These are phyloP conservation scores for Corymbia maculata DNA, from an alignment of 345 rosid species.

Conservation along the genomic window DNA sequence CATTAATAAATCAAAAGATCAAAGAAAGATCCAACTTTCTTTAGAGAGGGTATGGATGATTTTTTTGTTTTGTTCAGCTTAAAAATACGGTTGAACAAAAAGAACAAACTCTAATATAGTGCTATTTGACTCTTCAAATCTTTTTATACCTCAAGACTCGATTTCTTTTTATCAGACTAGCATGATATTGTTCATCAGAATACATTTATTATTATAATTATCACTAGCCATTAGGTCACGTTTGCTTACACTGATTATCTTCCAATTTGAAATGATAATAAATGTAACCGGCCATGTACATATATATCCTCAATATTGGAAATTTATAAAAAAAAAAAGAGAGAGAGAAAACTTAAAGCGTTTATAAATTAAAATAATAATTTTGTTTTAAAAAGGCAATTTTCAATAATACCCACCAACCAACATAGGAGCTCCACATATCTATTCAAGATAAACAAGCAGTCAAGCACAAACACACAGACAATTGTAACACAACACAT, in stretches of 20 bases:
- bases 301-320: background rate
- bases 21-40: background rate
- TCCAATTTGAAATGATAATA: background rate
- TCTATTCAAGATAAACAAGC: background rate
- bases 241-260: background rate
- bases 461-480: background rate
- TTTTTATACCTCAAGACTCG: background rate
- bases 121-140: accelerated
- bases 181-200: background rate
- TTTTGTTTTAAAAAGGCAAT: background rate
- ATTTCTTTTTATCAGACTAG: accelerated
- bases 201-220: background rate
- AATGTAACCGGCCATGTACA: background rate
- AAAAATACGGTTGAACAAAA: background rate
- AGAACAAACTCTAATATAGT: accelerated
- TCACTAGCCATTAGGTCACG: accelerated
- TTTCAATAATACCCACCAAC: background rate
- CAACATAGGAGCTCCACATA: background rate
- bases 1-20: background rate
- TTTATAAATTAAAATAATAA: background rate
- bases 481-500: background rate
- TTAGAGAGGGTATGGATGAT: background rate
- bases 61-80: accelerated
- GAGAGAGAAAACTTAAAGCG: background rate
- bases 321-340: background rate